Evolutionary conservation across 306 rosid genomes (phyloP).

Genomic region (Glycyrrhiza uralensis): DNA sequence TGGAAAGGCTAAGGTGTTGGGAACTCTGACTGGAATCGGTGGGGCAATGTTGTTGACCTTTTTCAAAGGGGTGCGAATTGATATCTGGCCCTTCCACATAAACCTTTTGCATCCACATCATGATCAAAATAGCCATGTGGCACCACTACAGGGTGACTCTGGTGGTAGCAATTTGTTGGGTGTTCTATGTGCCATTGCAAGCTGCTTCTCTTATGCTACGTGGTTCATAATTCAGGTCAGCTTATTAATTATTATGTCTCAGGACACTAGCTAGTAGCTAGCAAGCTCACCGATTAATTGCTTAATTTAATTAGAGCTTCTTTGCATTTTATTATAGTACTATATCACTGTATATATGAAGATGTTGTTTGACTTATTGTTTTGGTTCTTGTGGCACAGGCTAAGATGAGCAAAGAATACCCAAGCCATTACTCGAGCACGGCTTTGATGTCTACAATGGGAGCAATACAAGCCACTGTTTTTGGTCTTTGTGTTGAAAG

Average conservation of each 20-base stretch:
- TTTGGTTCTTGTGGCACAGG: conserved; percentile 27
- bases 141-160: background rate
- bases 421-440: conserved; percentile 63
- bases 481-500: conserved; percentile 53
- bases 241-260: background rate
- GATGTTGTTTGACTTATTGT: background rate
- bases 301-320: background rate
- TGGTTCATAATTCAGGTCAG: conserved; percentile 40
- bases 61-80: conserved; percentile 46
- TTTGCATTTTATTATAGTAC: background rate
- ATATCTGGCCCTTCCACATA: conserved; percentile 56
- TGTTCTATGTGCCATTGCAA: conserved; percentile 28
- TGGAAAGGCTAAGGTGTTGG: conserved; percentile 63
- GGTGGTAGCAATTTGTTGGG: conserved; percentile 17
- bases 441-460: conserved; percentile 57
- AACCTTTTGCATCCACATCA: conserved; percentile 41
- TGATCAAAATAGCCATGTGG: conserved; percentile 13
- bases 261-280: too few relatives aligned
- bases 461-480: conserved; percentile 46
- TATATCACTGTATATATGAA: background rate
- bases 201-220: conserved; percentile 35
- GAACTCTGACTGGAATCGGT: conserved; percentile 60
- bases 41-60: conserved; percentile 73
- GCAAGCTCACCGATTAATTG: background rate
- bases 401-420: conserved; percentile 55